These are phyloP conservation scores for Agastache rugosa DNA, from an alignment of 257 asterid genomes.

Conservation along the genomic window DNA sequence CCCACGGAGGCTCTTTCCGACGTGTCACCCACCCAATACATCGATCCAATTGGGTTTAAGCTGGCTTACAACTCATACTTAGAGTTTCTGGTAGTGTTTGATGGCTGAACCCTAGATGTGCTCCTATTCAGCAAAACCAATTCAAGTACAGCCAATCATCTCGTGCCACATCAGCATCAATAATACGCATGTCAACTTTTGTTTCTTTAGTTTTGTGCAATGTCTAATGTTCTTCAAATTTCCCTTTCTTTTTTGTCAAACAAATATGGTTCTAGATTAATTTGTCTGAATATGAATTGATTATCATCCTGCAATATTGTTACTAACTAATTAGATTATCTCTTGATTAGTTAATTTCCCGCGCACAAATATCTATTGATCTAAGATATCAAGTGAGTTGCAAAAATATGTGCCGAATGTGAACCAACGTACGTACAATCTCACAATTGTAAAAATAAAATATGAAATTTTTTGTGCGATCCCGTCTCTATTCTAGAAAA, in stretches of 20 bases:
- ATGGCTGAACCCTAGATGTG: slow-evolving; percentile 37
- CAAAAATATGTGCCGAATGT: too few species aligned
- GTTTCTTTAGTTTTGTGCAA: not conserved
- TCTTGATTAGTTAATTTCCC: too few species aligned
- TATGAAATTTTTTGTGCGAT: too few species aligned
- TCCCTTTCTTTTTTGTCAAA: slow-evolving; percentile 1
- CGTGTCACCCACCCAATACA: slow-evolving; percentile 54
- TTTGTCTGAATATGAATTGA: too few species aligned
- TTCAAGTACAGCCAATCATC: slow-evolving; percentile 34
- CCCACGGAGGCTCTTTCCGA: slow-evolving; percentile 38
- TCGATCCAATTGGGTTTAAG: slow-evolving; percentile 48
- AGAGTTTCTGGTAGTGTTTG: slow-evolving; percentile 35
- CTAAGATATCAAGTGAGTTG: too few species aligned
- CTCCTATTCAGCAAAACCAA: slow-evolving; percentile 43
- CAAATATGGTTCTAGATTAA: not conserved
- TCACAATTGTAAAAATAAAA: too few species aligned
- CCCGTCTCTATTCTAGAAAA: too few species aligned
- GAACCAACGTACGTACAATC: too few species aligned
- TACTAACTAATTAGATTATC: too few species aligned
- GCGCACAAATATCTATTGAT: too few species aligned
- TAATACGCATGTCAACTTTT: slow-evolving; percentile 26
- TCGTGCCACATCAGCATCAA: slow-evolving; percentile 40
- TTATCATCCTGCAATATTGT: too few species aligned
- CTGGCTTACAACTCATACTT: slow-evolving; percentile 54
- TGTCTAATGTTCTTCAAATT: slow-evolving; percentile 16